phyloP scores from a whole-genome alignment of 2,329 filamentous ascomycete species.

The Nemania diffusa region DNA sequence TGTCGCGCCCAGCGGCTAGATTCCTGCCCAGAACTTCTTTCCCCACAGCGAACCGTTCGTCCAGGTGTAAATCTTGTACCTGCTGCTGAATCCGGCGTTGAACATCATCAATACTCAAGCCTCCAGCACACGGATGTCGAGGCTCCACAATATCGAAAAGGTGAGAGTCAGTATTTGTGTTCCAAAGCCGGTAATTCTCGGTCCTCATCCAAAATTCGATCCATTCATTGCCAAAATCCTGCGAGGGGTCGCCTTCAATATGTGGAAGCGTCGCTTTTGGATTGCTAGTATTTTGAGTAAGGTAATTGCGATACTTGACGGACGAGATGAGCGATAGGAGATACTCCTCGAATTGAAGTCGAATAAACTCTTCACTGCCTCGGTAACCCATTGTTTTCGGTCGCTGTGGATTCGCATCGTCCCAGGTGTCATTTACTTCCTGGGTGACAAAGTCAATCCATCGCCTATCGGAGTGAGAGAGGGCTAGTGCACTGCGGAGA shows the following conservation, averaged over 20 bases:
- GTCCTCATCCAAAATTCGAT: slow-evolving; percentile 88
- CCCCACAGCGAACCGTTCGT: slow-evolving; percentile 86
- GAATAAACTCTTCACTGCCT: slow-evolving; percentile 96
- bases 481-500: slow-evolving; percentile 76
- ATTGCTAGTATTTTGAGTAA: slow-evolving; percentile 63
- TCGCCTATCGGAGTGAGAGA: slow-evolving; percentile 87
- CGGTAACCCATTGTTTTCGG: slow-evolving; percentile 96
- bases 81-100: slow-evolving; percentile 90
- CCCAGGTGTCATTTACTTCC: slow-evolving; percentile 95
- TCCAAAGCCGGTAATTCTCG: slow-evolving; percentile 92
- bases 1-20: slow-evolving; percentile 86
- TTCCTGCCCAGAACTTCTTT: slow-evolving; percentile 89
- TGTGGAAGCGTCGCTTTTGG: slow-evolving; percentile 70
- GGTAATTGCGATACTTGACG: slow-evolving; percentile 86
- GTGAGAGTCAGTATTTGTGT: slow-evolving; percentile 81
- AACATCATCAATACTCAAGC: slow-evolving; percentile 92
- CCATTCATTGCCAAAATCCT: slow-evolving; percentile 86
- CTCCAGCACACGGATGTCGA: slow-evolving; percentile 91
- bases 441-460: slow-evolving; percentile 98
- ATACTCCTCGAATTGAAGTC: slow-evolving; percentile 97
- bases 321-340: slow-evolving; percentile 87
- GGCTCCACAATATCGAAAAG: slow-evolving; percentile 96
- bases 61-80: slow-evolving; percentile 91
- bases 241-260: slow-evolving; percentile 83
- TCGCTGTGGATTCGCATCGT: slow-evolving; percentile 85